Evolutionary conservation across 2,329 filamentous ascomycete species (phyloP).

Genomic region (Aspergillus floridensis): DNA sequence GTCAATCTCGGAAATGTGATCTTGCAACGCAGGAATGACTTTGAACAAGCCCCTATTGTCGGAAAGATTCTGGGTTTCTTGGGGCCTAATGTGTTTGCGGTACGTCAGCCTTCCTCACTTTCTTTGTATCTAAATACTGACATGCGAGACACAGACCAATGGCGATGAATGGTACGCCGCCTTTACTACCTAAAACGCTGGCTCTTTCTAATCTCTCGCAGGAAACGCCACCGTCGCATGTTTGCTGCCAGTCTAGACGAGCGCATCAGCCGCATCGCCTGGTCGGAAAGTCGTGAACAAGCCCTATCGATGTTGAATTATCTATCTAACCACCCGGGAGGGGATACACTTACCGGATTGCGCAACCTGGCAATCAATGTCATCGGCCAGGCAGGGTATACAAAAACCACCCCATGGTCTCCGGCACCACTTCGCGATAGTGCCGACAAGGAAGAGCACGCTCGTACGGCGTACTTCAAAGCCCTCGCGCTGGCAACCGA

Average conservation of each 20-base stretch:
- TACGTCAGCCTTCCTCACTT: too few relatives aligned
- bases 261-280: constrained; percentile 9
- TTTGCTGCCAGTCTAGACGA: constrained; percentile 34
- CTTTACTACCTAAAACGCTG: constrained; percentile 37
- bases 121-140: too few relatives aligned
- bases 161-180: constrained; percentile 27
- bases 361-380: constrained; percentile 41
- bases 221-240: constrained; percentile 34
- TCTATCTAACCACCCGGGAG: constrained; percentile 23
- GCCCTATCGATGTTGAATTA: constrained; percentile 27
- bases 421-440: too few relatives aligned
- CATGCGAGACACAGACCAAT: constrained; percentile 15
- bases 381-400: constrained; percentile 35
- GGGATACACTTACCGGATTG: constrained; percentile 28
- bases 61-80: constrained; percentile 33
- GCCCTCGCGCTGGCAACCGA: too few relatives aligned
- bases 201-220: constrained; percentile 35
- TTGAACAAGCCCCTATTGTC: constrained; percentile 27
- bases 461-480: too few relatives aligned
- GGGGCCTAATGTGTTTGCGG: constrained; percentile 32
- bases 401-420: constrained; percentile 20
- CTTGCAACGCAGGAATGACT: constrained; percentile 37
- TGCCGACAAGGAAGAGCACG: too few relatives aligned
- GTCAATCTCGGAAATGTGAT: constrained; percentile 30
- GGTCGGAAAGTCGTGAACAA: too few relatives aligned